Base-by-base conservation (phyloP, 2,329 filamentous ascomycete species). In the Microdochium trichocladiopsis region DNA sequence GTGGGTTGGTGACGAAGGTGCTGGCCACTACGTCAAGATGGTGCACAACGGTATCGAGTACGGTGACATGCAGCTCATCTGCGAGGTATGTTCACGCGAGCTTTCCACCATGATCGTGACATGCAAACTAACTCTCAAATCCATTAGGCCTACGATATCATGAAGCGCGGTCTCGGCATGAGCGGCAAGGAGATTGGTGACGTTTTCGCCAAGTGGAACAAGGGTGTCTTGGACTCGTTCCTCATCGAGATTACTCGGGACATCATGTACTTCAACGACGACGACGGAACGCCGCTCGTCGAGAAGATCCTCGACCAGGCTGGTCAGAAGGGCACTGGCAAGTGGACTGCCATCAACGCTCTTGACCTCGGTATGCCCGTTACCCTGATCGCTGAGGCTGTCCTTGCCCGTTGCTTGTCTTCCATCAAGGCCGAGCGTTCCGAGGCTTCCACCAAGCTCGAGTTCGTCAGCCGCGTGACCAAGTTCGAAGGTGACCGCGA, bases 11-110 rank as follows among this genome's bases (percentile, higher is more conserved):
- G 94, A 97, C 77, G 91, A 97, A 75, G 94, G 94, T 84, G 90
- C 94, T 77, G 94, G 94, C 66, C 94, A 99, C 86, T 99, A 96
- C 82, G 93, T 99, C 81, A 99, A 99, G 89, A 99, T 99, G 94
- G 94, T 99, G 59, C 94, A 99, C 87, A 99, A 99, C 78, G 94
- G 94, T 83, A 99, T 99, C 66, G 94, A 99, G 80, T 99, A 99
- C 73, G 94, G 94, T 85, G 94, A 99, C 79, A 99, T 99, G 94
- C 94, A 99, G 82, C 83, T 99, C 68, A 99, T 99, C 72, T 95
- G 88, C 76, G 94, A 99, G 86, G 93, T 96, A 77, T 65, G 83
- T 53, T 23, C 11, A 14, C 47, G 8, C 14, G 23, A 14, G 47
- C 23, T 8, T 3, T 16, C 23, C 10, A 25, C 6, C 8, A 3